Evolutionary conservation across 176 grass and related monocot genomes (phyloP), one percentile per base, ranked within the genome.

Genomic region (Eragrostis curvula): DNA sequence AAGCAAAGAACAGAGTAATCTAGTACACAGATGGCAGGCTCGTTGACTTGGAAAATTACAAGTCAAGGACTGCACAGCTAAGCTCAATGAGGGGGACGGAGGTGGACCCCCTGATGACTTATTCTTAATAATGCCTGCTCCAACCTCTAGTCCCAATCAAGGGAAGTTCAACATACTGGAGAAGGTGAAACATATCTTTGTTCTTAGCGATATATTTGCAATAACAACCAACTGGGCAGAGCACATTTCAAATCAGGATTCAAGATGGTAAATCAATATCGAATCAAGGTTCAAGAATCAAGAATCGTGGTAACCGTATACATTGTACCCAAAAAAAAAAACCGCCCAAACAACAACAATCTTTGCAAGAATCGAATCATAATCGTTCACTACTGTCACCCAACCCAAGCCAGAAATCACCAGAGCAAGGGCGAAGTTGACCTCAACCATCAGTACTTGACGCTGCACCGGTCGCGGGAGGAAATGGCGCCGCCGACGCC

Each of bases 381-480:
- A 58, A 58, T 21, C 56, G 9, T 8, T 17, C 39, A 13, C 47
- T 39, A 40, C 20, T 52, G 29, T 8, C n/a, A 32, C 18, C 21
- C 8, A 40, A 11, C 16, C 2, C 2, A 10, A 45, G 9, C 16
- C 1, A 48, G 59, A 18, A 66, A 29, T 16, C 59, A 30, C 17
- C 17, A 12, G 24, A 7, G 42, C 7, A 64, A 63, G 25, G 2
- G 11, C 5, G 43, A 45, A 10, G 9, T 45, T 7, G 8, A 9
- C 9, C 16, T 12, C 14, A 49, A 48, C n/a, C 5, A 42, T 63
- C 61, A 79, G 61, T 84, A 88, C 68, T 88, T 79, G 29, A 88
- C 81, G n/a, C 68, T 43, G 7, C 86, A 84, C 5, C 16, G 48
- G 15, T 42, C 81, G 59, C 68, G 68, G 68, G 68, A 29, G 29